These are phyloP conservation scores for Hanseniaspora vineae DNA, from an alignment of 805 yeast species.

Conservation along the genomic window DNA sequence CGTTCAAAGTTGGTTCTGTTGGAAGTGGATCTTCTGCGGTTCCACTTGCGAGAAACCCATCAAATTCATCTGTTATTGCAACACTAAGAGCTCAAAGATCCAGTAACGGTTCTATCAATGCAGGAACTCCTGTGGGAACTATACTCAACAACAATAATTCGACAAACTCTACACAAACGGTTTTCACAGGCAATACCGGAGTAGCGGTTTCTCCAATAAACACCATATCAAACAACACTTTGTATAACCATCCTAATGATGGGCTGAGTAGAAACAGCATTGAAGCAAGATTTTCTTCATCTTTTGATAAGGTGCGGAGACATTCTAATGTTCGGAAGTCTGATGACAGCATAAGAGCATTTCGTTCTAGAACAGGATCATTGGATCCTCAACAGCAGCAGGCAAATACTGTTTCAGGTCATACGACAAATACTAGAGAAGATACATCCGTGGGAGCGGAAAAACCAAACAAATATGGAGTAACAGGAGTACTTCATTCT, in stretches of 20 bases:
- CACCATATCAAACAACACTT: slow-evolving; percentile 8
- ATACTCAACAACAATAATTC: slow-evolving; percentile 4
- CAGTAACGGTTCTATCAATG: slow-evolving; percentile 16
- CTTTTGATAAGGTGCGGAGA: slow-evolving; percentile 61
- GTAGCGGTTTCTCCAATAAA: not conserved
- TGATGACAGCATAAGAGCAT: slow-evolving; percentile 12
- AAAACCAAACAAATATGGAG: no score
- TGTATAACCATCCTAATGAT: slow-evolving; percentile 12
- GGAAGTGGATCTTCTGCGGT: slow-evolving; percentile 18
- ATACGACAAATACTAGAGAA: slow-evolving; percentile 16
- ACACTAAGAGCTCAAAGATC: slow-evolving; percentile 29
- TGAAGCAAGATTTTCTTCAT: slow-evolving; percentile 54
- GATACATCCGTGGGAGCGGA: not conserved
- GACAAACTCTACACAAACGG: not conserved
- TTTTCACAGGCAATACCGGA: not conserved
- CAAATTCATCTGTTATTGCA: slow-evolving; percentile 30
- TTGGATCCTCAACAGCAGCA: slow-evolving; percentile 13
- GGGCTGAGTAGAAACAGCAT: slow-evolving; percentile 25
- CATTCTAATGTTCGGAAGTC: slow-evolving; percentile 28
- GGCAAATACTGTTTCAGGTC: slow-evolving; percentile 25
- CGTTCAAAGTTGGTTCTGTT: slow-evolving; percentile 27
- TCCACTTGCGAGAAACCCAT: slow-evolving; percentile 28
- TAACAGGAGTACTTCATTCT: no score
- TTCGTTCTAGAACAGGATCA: slow-evolving; percentile 20
- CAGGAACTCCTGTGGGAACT: slow-evolving; percentile 19